Conservation (phyloP, 139 green algal genomes). For the Desmodesmus armatus region DNA sequence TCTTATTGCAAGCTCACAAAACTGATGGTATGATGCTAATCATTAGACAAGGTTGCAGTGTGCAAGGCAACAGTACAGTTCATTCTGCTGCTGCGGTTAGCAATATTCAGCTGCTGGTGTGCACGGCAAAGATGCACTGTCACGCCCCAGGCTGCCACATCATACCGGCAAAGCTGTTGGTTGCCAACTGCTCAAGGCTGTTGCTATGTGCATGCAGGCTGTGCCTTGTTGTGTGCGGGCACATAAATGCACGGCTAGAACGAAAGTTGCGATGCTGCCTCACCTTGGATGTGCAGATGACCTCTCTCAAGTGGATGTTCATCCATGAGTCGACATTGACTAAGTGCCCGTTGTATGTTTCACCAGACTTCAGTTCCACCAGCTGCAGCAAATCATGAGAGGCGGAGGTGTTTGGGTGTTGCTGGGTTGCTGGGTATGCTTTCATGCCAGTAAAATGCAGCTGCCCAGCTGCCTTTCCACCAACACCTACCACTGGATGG, state of each 20-base stretch:
- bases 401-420: no score
- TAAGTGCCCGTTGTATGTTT: conserved; percentile 99
- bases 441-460: no score
- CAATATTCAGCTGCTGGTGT: neutral
- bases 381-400: conserved; percentile 72
- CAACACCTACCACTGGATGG: conserved; percentile 84
- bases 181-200: no score
- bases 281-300: conserved; percentile 98
- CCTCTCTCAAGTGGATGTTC: conserved; percentile 97
- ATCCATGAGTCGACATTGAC: conserved; percentile 98
- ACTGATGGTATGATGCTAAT: neutral
- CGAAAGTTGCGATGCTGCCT: neutral
- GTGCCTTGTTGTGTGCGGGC: no score
- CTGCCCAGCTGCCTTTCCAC: neutral
- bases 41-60: no score
- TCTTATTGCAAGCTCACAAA: neutral
- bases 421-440: no score
- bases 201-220: no score
- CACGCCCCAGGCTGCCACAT: neutral
- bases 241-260: no score
- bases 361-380: conserved; percentile 98
- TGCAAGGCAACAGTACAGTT: neutral
- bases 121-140: neutral
- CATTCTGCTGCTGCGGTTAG: neutral
- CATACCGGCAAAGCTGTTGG: neutral